Base-by-base conservation (phyloP, 768 basidiomycete species). In the Heimioporus sp. region DNA sequence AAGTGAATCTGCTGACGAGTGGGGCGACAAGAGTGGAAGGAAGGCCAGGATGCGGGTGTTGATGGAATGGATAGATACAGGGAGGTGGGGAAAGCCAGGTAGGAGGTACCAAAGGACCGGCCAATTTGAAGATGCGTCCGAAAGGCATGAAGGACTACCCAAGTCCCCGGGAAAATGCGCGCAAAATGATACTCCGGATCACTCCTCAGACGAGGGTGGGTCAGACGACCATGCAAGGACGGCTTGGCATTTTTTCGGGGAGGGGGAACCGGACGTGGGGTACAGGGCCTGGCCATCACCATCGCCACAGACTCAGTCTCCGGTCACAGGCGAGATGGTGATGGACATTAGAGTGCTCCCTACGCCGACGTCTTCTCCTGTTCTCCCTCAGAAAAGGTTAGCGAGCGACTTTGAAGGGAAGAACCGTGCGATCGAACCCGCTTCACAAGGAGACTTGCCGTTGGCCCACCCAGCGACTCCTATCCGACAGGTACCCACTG, bases 181-280 rank as follows among this genome's bases (percentile, higher is more conserved):
- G 7, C 71, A 66, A 35, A 71, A 68, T 11, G 73, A 71, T 36
- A 73, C 71, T 41, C 80, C 80, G 40, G 78, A 80, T 16, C 58
- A 67, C 15, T 73, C 75, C 30, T 72, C 72, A 4, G 65, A 76
- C 17, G 71, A 71, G 6, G 75, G 71, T 6, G 76, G 69, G 39
- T 73, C 73, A 20, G 70, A 77, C 43, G 80, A 77, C n/a, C 75
- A 77, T 17, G 81, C 76, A 15, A 71, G 75, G 46, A 84, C 80
- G 8, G 83, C 85, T 0, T 79, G 85, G 56, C 52, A 63, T 5
- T 61, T 87, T 4, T 88, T 86, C 53, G 81, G 78, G 0, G 58
- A 62, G 1, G 65, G 70, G 11, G 72, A 74, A 4, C 71, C 15
- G 10, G 54, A 36, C 5, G 43, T 44, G 6, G 52, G 16, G 5